Evolutionary conservation across 257 asterid genomes (phyloP).

Genomic region (Solanum chmielewskii): DNA sequence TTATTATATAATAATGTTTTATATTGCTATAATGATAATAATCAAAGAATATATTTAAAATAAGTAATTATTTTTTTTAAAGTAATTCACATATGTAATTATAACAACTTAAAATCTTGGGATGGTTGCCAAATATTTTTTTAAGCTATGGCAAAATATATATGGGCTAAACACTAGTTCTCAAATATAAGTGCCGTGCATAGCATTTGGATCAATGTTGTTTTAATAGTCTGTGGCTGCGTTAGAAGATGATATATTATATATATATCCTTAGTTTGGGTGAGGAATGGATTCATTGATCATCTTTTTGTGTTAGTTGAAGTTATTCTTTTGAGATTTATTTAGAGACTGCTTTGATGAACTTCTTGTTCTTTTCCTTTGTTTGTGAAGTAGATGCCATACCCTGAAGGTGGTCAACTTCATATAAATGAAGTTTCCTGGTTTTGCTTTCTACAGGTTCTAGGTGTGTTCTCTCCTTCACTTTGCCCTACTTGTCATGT

Average conservation of each 20-base stretch:
- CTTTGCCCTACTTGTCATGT: not conserved
- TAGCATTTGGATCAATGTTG: not conserved
- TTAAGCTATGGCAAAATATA: too few species aligned
- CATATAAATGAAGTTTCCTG: not conserved
- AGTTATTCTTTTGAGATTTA: not conserved
- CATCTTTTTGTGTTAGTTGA: not conserved
- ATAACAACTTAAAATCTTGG: too few species aligned
- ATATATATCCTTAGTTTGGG: not conserved
- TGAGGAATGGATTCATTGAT: not conserved
- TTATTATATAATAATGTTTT: too few species aligned
- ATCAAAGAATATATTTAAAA: too few species aligned
- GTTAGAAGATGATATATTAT: not conserved
- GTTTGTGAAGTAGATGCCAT: not conserved
- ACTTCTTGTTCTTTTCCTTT: not conserved
- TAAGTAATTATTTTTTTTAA: too few species aligned
- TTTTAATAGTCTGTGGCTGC: not conserved
- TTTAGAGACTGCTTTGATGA: not conserved
- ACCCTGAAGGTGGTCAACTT: not conserved
- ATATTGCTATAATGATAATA: too few species aligned
- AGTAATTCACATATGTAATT: too few species aligned
- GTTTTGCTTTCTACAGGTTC: not conserved
- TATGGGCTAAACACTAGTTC: not conserved
- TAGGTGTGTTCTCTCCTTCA: not conserved
- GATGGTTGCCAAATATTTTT: too few species aligned
- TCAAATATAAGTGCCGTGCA: not conserved